Percentiles rank a stretch among this genome's conserved stretches.
Evolutionary conservation across 139 green algal species (phyloP).

Genomic region (Marvania coccoides): DNA sequence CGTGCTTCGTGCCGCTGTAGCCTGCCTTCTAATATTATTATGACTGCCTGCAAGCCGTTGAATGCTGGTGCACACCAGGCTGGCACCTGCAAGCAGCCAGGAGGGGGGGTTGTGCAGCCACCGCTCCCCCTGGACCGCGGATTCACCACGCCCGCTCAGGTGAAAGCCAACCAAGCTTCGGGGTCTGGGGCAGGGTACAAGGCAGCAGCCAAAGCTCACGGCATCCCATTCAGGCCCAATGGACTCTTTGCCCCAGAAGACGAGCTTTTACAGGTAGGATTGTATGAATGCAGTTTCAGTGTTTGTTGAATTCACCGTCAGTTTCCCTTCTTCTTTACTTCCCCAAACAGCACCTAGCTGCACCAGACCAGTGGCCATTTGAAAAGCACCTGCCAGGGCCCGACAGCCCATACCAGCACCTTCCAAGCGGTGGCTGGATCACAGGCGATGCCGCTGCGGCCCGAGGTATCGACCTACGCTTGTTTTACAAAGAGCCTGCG

Average conservation of each 20-base stretch:
- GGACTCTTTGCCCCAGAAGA: background rate
- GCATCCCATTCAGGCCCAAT: conserved; percentile 16
- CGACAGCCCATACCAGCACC: conserved; percentile 2
- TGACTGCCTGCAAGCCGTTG: too few species aligned
- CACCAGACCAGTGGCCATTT: conserved; percentile 11
- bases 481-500: conserved; percentile 27
- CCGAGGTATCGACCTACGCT: conserved; percentile 27
- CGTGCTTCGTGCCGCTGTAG: too few species aligned
- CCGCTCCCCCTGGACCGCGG: too few species aligned
- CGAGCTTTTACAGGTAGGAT: background rate
- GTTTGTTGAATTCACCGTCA: conserved; percentile 7
- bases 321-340: conserved; percentile 13
- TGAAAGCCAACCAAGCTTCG: background rate
- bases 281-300: background rate
- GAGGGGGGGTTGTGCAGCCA: too few species aligned
- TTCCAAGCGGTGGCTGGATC: conserved; percentile 24
- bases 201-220: conserved; percentile 4
- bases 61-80: too few species aligned
- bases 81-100: too few species aligned
- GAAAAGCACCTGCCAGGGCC: conserved; percentile 35
- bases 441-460: conserved; percentile 18
- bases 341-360: too few species aligned
- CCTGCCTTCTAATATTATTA: too few species aligned
- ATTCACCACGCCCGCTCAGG: too few species aligned
- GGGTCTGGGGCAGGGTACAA: conserved; percentile 7